Evolutionary conservation across 176 grass and related monocot genomes (phyloP), one percentile per base, ranked within the genome.

Genomic region (Musa acuminata): DNA sequence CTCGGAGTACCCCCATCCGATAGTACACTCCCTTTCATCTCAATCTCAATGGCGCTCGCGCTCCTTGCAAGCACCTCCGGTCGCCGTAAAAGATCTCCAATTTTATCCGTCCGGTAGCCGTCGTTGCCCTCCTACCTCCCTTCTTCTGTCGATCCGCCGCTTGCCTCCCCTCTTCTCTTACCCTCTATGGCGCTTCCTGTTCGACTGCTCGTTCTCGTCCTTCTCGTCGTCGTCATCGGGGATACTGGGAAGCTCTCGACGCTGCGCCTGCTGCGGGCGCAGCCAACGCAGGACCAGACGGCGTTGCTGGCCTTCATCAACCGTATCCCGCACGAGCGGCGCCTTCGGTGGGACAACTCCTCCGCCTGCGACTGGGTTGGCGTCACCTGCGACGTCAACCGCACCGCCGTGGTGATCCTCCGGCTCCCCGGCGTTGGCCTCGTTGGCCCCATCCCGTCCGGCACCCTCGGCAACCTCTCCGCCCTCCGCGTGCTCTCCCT

Each of bases 371-470:
- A 62, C 50, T 96, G 93, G 93, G 75, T 82, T 0, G 89, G 93
- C 13, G 79, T 96, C 78, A 76, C 73, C 10, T 96, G 93, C 87
- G 81, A 90, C 81, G 1, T n/a, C 0, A 10, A 68, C 72, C 85
- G 88, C 75, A 20, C 72, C 63, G 80, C 83, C 11, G 87, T 96
- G 3, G 19, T 75, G 6, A 79, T 2, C 63, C 75, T 96, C 1
- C 87, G 13, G 64, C 89, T 96, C 49, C 93, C 93, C 1, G 89
- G 87, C 53, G 66, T 89, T 21, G 87, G 93, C 16, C 89, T 96
- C 29, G 14, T 88, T 19, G 89, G 93, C 8, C 5, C n/a, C 60
- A 62, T 96, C 3, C 76, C 87, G 0, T 14, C 65, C 1, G 73
- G 53, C 57, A 96, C 83, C 2, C 83, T 92, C 3, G 54, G 85